Evolutionary conservation across 139 green algal genomes (phyloP).

Genomic region (Picochlorum costavermella): DNA sequence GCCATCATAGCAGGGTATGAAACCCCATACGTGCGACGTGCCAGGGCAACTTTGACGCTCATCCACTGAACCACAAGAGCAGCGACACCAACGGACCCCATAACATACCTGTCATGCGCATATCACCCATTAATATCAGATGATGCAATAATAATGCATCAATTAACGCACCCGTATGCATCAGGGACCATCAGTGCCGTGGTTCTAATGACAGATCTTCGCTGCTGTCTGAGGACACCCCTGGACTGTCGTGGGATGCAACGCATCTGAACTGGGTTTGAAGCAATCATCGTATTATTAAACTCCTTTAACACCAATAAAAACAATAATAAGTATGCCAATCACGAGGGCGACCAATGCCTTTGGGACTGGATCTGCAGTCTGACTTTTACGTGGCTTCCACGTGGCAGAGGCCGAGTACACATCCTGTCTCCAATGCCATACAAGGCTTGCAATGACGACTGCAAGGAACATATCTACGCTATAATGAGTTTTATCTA

Average conservation of each 20-base stretch:
- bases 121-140: background rate
- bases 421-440: constrained; percentile 49
- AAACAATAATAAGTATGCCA: constrained; percentile 22
- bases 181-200: constrained; percentile 7
- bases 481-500: constrained; percentile 32
- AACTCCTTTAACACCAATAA: constrained; percentile 24
- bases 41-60: constrained; percentile 7
- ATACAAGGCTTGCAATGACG: constrained; percentile 59
- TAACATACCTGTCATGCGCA: constrained; percentile 4
- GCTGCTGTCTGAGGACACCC: no score
- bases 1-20: constrained; percentile 14
- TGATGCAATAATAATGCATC: background rate
- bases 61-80: constrained; percentile 4
- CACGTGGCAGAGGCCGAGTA: constrained; percentile 29
- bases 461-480: constrained; percentile 78
- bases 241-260: no score
- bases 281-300: constrained; percentile 1
- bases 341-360: constrained; percentile 22
- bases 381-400: constrained; percentile 4
- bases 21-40: constrained; percentile 6
- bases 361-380: constrained; percentile 17
- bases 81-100: background rate
- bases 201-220: background rate
- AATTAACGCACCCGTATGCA: constrained; percentile 12
- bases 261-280: no score